Conservation (phyloP, 1,139 yeast genomes). For the Martiniozyma asiatica region DNA sequence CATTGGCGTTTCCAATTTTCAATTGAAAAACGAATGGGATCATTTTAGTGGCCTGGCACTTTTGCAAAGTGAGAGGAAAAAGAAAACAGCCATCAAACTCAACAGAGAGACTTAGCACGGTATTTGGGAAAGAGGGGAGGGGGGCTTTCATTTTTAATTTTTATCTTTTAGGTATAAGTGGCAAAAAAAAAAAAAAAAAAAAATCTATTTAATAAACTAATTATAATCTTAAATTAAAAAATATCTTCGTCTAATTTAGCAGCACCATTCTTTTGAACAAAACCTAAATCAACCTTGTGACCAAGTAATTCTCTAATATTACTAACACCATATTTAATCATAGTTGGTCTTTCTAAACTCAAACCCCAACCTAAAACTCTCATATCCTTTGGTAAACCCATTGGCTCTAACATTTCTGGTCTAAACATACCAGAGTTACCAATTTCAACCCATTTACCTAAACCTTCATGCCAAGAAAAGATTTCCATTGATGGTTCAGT, state of each 20-base stretch:
- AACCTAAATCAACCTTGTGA: constrained; percentile 85
- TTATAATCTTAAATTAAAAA: no score
- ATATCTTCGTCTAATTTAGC: constrained; percentile 82
- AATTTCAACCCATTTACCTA: constrained; percentile 96
- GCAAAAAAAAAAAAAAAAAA: no score
- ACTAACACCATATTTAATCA: constrained; percentile 94
- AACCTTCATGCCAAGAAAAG: constrained; percentile 90
- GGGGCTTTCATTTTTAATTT: no score
- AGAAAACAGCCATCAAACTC: no score
- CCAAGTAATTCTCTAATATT: constrained; percentile 93
- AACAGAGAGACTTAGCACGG: no score
- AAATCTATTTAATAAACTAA: no score
- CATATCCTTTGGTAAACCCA: constrained; percentile 93
- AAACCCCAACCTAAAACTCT: constrained; percentile 97
- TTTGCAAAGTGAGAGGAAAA: constrained; percentile 3
- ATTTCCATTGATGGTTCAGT: constrained; percentile 98
- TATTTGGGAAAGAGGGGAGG: no score
- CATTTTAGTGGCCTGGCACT: constrained; percentile 1
- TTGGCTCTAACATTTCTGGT: constrained; percentile 97
- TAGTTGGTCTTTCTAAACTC: constrained; percentile 95
- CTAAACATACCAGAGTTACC: constrained; percentile 99
- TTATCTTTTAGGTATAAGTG: no score
- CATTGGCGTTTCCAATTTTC: background rate
- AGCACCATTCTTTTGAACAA: constrained; percentile 93
- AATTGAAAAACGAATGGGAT: background rate